These are phyloP conservation scores for Hypoxylon sp. DNA, from an alignment of 2,329 filamentous ascomycete species.

Conservation along the genomic window DNA sequence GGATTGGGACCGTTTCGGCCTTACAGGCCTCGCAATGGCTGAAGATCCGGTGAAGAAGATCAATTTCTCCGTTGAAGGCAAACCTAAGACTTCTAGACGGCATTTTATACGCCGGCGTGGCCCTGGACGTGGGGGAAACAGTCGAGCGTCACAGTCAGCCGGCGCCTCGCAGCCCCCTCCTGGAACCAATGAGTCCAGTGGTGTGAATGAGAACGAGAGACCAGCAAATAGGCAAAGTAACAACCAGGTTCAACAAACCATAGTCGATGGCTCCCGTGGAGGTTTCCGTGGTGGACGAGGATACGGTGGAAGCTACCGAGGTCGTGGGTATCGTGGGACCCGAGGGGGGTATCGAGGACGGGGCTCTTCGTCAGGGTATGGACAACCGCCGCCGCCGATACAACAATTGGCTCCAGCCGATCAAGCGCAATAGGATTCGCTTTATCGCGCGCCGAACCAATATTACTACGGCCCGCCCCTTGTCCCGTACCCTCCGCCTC, in stretches of 20 bases:
- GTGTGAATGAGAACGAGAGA: conserved; percentile 23
- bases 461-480: neutral
- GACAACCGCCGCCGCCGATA: conserved; percentile 31
- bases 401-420: conserved; percentile 35
- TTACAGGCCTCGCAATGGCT: conserved; percentile 74
- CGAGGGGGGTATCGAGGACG: conserved; percentile 46
- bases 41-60: conserved; percentile 76
- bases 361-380: conserved; percentile 36
- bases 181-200: neutral
- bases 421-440: conserved; percentile 43
- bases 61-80: conserved; percentile 71
- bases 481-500: neutral
- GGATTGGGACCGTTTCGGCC: conserved; percentile 69
- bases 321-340: conserved; percentile 44
- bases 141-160: conserved; percentile 19
- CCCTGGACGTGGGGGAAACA: conserved; percentile 47
- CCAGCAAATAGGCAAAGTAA: conserved; percentile 4
- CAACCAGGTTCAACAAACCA: conserved; percentile 15
- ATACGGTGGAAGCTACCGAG: conserved; percentile 43
- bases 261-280: conserved; percentile 41
- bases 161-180: conserved; percentile 17
- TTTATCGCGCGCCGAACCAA: conserved; percentile 17
- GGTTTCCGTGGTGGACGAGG: conserved; percentile 49
- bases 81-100: conserved; percentile 58
- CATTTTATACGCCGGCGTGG: conserved; percentile 54